Evolutionary conservation across 192 early-diverging fungal species (phyloP).

Genomic region (Gryganskiella cystojenkinii): DNA sequence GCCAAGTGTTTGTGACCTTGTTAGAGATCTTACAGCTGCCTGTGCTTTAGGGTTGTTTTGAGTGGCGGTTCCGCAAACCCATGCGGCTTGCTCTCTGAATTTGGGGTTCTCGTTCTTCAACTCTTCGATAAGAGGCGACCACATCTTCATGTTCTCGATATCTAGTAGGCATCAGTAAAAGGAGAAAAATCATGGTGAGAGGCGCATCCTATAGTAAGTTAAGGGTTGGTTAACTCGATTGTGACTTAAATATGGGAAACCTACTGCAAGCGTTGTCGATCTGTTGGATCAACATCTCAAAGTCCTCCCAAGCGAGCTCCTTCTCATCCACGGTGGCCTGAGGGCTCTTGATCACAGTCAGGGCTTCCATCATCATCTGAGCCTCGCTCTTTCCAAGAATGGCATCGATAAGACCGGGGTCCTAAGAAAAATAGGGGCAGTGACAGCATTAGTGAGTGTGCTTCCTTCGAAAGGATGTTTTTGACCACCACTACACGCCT

Average conservation of each 20-base stretch:
- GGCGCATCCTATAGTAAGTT: slow-evolving; percentile 95
- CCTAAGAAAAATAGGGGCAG: no score
- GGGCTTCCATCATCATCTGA: slow-evolving; percentile 86
- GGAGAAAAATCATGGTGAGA: slow-evolving; percentile 35
- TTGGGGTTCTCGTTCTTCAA: slow-evolving; percentile 60
- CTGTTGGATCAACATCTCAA: slow-evolving; percentile 77
- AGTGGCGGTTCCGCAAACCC: slow-evolving; percentile 93
- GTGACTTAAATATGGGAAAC: background rate
- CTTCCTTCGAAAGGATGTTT: background rate
- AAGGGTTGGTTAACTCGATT: slow-evolving; percentile 78
- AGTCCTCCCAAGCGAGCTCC: slow-evolving; percentile 88
- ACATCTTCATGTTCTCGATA: slow-evolving; percentile 88
- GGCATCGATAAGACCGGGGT: slow-evolving; percentile 90
- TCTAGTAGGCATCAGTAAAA: slow-evolving; percentile 66
- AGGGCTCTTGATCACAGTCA: slow-evolving; percentile 72
- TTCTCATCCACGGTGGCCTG: slow-evolving; percentile 72
- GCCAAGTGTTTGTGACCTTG: no score
- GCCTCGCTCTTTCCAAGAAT: slow-evolving; percentile 95
- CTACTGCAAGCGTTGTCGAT: slow-evolving; percentile 43
- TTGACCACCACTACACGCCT: background rate
- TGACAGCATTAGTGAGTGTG: no score
- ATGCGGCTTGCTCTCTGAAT: slow-evolving; percentile 79
- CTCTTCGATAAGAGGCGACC: slow-evolving; percentile 79
- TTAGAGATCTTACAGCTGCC: slow-evolving; percentile 60
- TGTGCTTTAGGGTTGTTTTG: slow-evolving; percentile 95